Percentiles rank a stretch among this genome's conserved stretches.
Evolutionary conservation across 768 basidiomycete species (phyloP).

Genomic region (Russula virescens): DNA sequence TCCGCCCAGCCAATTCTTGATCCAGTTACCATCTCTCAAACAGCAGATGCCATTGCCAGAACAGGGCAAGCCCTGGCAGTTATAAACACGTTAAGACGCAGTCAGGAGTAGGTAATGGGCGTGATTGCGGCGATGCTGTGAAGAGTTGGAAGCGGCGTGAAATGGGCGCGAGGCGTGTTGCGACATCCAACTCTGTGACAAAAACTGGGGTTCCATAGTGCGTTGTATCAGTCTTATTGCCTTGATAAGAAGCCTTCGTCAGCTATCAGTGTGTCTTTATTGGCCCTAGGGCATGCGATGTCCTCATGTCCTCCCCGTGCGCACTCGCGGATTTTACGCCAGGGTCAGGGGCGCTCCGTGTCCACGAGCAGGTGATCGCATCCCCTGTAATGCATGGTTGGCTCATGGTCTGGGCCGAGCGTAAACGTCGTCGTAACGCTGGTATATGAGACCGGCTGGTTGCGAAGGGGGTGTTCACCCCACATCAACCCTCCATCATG

Average conservation of each 20-base stretch:
- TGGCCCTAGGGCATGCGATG: slow-evolving; percentile 17
- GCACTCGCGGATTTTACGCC: slow-evolving; percentile 8
- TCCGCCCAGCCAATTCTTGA: slow-evolving; percentile 16
- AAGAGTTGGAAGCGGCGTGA: slow-evolving; percentile 10
- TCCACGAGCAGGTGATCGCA: slow-evolving; percentile 19
- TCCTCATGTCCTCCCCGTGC: slow-evolving; percentile 13
- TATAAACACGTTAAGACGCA: slow-evolving; percentile 16
- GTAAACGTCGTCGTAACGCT: slow-evolving; percentile 4
- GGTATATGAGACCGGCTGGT: slow-evolving; percentile 16
- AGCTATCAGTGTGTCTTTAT: slow-evolving; percentile 15
- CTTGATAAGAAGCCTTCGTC: slow-evolving; percentile 12
- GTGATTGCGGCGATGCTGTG: slow-evolving; percentile 11
- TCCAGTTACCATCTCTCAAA: slow-evolving; percentile 18
- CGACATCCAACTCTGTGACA: slow-evolving; percentile 8
- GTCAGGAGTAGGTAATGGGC: slow-evolving; percentile 9
- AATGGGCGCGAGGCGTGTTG: slow-evolving; percentile 1
- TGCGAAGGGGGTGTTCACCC: slow-evolving; percentile 1
- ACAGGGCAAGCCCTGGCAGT: slow-evolving; percentile 20
- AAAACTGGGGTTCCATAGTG: slow-evolving; percentile 7
- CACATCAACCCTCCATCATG: slow-evolving; percentile 19
- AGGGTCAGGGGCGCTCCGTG: slow-evolving; percentile 19
- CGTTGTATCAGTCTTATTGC: slow-evolving; percentile 17
- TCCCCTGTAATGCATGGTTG: slow-evolving; percentile 15
- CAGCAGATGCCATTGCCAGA: slow-evolving; percentile 23
- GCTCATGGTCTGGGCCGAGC: slow-evolving; percentile 16